Conservation (phyloP, 768 basidiomycete species). For the Hygrocybe coccinea region DNA sequence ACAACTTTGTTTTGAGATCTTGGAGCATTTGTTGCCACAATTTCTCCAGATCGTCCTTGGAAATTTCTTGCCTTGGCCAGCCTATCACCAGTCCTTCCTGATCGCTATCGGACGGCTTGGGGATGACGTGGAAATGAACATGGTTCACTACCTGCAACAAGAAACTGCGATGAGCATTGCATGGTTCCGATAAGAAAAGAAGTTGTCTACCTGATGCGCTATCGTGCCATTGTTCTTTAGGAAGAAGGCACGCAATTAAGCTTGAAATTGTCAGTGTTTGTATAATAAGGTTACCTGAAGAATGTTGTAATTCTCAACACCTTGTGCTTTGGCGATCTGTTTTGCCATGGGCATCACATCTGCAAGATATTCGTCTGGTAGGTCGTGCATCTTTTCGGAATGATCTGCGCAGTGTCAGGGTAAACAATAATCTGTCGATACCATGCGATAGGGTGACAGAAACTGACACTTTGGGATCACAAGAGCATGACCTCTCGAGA, state of each 20-base stretch:
- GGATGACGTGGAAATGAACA: conserved; percentile 92
- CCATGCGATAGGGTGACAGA: background rate
- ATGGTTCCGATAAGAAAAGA: background rate
- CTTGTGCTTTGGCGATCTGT: conserved; percentile 78
- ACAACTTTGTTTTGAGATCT: background rate
- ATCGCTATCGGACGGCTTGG: conserved; percentile 65
- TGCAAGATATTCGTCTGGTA: conserved; percentile 78
- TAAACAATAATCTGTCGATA: background rate
- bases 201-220: conserved; percentile 49
- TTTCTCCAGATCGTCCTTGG: conserved; percentile 69
- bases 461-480: conserved; percentile 86
- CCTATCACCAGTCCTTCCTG: conserved; percentile 73
- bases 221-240: conserved; percentile 45
- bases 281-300: conserved; percentile 41
- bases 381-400: conserved; percentile 75
- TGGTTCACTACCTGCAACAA: conserved; percentile 63
- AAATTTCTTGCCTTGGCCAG: conserved; percentile 63
- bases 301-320: conserved; percentile 78
- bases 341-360: conserved; percentile 80
- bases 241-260: background rate
- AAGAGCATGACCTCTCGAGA: conserved; percentile 86
- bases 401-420: conserved; percentile 53
- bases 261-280: background rate
- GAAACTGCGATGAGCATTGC: background rate
- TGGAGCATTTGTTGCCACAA: conserved; percentile 47